phyloP scores from a whole-genome alignment of 345 rosid species.

The Raphanus sativus region DNA sequence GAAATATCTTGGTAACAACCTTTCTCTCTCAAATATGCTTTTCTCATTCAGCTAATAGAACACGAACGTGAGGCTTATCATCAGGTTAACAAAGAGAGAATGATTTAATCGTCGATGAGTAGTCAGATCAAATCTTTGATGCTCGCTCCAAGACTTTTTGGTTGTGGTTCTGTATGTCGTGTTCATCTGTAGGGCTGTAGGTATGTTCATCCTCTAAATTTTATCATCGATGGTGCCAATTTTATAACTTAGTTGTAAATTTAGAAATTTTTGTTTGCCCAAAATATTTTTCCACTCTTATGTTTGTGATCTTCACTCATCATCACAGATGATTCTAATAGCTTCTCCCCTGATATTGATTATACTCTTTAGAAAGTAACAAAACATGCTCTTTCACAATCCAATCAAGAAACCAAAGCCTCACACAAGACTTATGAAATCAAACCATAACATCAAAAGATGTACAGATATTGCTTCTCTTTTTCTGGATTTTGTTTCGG shows the following conservation, averaged over 20 bases:
- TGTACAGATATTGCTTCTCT: neutral
- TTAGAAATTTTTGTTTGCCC: neutral
- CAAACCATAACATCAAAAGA: neutral
- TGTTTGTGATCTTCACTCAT: neutral
- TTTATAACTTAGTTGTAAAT: no score
- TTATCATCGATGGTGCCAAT: neutral
- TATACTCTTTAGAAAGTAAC: neutral
- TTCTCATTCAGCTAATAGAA: no score
- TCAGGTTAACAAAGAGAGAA: neutral
- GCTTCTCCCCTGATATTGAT: neutral
- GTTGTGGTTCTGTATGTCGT: neutral
- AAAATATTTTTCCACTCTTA: no score
- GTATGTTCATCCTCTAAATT: neutral
- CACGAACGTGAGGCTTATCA: neutral
- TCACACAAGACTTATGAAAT: constrained; percentile 48
- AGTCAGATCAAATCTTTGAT: no score
- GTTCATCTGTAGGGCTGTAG: neutral
- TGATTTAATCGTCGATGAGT: no score
- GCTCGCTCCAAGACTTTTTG: neutral
- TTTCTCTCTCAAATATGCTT: no score
- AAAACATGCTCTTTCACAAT: neutral
- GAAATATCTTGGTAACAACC: no score
- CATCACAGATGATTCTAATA: neutral
- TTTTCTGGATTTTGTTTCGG: neutral
- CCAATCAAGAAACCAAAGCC: neutral